phyloP scores from a whole-genome alignment of 495 filamentous ascomycete genomes.

The Hyaloscypha finlandica region DNA sequence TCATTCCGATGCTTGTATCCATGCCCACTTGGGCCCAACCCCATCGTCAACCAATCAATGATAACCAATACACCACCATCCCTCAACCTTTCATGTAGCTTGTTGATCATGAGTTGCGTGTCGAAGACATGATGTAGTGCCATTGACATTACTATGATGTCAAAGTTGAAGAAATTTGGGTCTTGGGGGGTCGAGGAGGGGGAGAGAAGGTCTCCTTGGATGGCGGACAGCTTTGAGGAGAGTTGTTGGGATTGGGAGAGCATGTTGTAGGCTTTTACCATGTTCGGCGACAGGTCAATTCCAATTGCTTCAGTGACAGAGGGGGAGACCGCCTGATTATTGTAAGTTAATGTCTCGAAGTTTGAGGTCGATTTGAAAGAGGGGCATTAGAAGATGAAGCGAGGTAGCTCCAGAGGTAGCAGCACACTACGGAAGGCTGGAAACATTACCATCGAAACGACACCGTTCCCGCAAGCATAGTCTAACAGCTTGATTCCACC shows the following conservation, averaged over 20 bases:
- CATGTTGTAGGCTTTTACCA: slow-evolving; percentile 14
- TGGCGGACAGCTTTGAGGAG: slow-evolving; percentile 12
- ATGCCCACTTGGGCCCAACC: not conserved
- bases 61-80: slow-evolving; percentile 14
- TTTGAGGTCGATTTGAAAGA: too few species aligned
- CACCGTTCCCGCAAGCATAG: slow-evolving; percentile 18
- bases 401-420: not conserved
- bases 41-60: slow-evolving; percentile 8
- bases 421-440: not conserved
- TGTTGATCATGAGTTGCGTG: slow-evolving; percentile 7
- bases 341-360: not conserved
- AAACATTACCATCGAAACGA: slow-evolving; percentile 1
- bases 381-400: not conserved
- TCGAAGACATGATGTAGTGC: slow-evolving; percentile 24
- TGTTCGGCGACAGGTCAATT: slow-evolving; percentile 16
- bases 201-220: slow-evolving; percentile 13
- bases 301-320: not conserved
- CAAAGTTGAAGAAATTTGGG: slow-evolving; percentile 13
- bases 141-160: slow-evolving; percentile 18
- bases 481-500: slow-evolving; percentile 8
- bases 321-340: slow-evolving; percentile 7
- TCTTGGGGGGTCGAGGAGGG: not conserved
- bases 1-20: not conserved
- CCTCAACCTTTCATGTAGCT: slow-evolving; percentile 12
- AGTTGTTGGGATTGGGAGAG: not conserved